Conservation (phyloP, 148 eudicot species). For the Salicornia ramosissima region DNA sequence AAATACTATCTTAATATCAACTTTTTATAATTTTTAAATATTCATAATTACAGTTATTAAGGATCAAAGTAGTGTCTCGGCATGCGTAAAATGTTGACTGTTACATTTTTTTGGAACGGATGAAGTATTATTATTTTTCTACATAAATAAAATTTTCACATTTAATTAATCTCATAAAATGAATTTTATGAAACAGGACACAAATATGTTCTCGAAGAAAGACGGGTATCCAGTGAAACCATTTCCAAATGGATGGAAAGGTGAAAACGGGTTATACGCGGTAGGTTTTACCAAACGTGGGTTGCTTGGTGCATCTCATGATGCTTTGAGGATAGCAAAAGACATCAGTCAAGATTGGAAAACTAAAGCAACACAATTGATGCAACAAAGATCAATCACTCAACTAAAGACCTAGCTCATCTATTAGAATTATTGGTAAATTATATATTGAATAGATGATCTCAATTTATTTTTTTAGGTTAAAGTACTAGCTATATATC, state of each 20-base stretch:
- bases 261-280: slow-evolving; percentile 62
- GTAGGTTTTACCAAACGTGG: slow-evolving; percentile 74
- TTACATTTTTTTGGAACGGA: no score
- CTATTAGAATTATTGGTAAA: no score
- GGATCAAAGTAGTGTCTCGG: no score
- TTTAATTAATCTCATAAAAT: neutral
- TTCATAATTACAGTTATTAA: no score
- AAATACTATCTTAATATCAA: no score
- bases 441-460: no score
- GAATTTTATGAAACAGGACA: slow-evolving; percentile 30
- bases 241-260: slow-evolving; percentile 80
- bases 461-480: no score
- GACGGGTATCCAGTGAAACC: slow-evolving; percentile 57
- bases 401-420: neutral
- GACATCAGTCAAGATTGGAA: slow-evolving; percentile 54
- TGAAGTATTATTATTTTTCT: no score
- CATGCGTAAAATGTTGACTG: no score
- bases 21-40: no score
- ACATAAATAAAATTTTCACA: no score
- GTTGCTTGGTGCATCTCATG: slow-evolving; percentile 54
- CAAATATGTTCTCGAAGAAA: slow-evolving; percentile 45
- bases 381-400: slow-evolving; percentile 17
- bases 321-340: slow-evolving; percentile 56
- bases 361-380: slow-evolving; percentile 18
- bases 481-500: neutral